Conservation (phyloP, 371 early-diverging fungal genomes). For the Mucor piriformis region DNA sequence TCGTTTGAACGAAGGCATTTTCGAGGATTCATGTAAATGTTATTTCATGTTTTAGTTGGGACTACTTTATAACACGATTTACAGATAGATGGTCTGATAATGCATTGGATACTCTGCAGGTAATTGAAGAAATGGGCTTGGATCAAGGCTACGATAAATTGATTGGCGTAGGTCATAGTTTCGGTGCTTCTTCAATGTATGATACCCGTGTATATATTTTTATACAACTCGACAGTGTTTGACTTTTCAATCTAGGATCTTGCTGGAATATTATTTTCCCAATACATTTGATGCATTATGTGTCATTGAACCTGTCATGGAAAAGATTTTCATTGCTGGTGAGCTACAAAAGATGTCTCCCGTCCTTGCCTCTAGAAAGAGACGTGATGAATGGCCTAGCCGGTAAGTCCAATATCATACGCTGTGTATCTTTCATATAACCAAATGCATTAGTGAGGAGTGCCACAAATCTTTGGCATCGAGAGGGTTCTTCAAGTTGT, state of each 20-base stretch:
- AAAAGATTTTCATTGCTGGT: slow-evolving; percentile 4
- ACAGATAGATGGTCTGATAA: slow-evolving; percentile 47
- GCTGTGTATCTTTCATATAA: too few species aligned
- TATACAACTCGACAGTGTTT: too few species aligned
- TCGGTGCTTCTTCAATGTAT: slow-evolving; percentile 49
- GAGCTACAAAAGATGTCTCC: slow-evolving; percentile 15
- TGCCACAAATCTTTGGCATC: slow-evolving; percentile 26
- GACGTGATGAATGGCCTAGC: slow-evolving; percentile 37
- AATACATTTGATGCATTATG: slow-evolving; percentile 40
- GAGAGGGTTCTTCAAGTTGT: slow-evolving; percentile 33
- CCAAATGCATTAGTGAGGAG: too few species aligned
- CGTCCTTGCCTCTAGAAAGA: slow-evolving; percentile 15
- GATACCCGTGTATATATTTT: neutral
- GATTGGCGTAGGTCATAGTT: slow-evolving; percentile 48
- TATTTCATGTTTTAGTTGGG: too few species aligned
- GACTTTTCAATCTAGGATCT: slow-evolving; percentile 20
- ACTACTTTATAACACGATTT: neutral
- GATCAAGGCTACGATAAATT: slow-evolving; percentile 28
- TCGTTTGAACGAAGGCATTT: slow-evolving; percentile 33
- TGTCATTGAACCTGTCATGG: slow-evolving; percentile 38
- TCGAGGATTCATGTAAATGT: slow-evolving; percentile 35
- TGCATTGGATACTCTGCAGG: slow-evolving; percentile 43
- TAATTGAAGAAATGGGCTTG: slow-evolving; percentile 33
- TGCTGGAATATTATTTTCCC: slow-evolving; percentile 40
- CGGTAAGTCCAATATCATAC: slow-evolving; percentile 22